Conservation (phyloP, 352 stramenopile species). For the Pythium plurisporium region DNA sequence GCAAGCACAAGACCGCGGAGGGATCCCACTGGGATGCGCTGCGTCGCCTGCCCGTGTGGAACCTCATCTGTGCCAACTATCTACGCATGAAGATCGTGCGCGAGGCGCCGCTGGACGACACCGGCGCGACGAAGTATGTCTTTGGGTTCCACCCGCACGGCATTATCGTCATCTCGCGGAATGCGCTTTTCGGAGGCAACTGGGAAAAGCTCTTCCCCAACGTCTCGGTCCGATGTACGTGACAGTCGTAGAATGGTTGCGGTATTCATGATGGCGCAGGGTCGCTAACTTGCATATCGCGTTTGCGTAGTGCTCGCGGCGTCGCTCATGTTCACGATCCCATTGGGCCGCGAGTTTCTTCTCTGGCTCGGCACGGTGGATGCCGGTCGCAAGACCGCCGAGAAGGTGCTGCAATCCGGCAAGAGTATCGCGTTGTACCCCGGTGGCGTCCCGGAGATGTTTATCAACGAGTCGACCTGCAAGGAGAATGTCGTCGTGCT, state of each 20-base stretch:
- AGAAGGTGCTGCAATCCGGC: conserved; percentile 66
- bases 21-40: conserved; percentile 50
- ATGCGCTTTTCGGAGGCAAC: conserved; percentile 56
- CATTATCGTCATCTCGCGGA: conserved; percentile 68
- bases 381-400: conserved; percentile 57
- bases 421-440: conserved; percentile 73
- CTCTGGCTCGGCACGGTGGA: conserved; percentile 68
- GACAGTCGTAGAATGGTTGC: too few species aligned
- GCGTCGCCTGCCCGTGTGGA: conserved; percentile 42
- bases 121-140: conserved; percentile 63
- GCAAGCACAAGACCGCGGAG: conserved; percentile 44
- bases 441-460: conserved; percentile 74
- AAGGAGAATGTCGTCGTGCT: conserved; percentile 72
- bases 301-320: conserved; percentile 37
- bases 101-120: conserved; percentile 56
- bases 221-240: conserved; percentile 45
- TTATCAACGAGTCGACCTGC: conserved; percentile 61
- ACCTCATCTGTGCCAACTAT: conserved; percentile 34
- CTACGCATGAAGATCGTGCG: conserved; percentile 61
- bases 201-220: conserved; percentile 71
- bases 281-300: not conserved
- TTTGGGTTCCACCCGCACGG: conserved; percentile 74
- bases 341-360: conserved; percentile 59
- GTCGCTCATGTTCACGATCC: conserved; percentile 68
- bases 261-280: too few species aligned